Conservation (phyloP, 2,329 filamentous ascomycete genomes). For the Aspergillus phoenicis region DNA sequence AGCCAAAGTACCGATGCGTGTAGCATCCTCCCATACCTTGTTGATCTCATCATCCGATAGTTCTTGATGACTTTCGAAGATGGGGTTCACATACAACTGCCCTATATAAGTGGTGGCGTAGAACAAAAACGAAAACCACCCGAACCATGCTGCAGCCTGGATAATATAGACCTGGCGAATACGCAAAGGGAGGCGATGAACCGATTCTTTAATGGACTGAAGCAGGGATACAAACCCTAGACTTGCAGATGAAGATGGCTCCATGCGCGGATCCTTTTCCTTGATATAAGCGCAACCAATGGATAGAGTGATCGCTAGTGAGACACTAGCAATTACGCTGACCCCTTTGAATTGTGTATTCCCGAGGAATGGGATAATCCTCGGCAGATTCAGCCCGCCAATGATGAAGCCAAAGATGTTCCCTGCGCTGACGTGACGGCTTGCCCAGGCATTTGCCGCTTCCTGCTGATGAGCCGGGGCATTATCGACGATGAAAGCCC, state of each 20-base stretch:
- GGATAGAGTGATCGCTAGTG: constrained; percentile 69
- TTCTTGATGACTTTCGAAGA: constrained; percentile 72
- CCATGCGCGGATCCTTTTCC: constrained; percentile 79
- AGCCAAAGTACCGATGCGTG: constrained; percentile 82
- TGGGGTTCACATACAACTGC: constrained; percentile 85
- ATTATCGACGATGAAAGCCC: constrained; percentile 91
- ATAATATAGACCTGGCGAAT: constrained; percentile 78
- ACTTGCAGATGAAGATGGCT: constrained; percentile 59
- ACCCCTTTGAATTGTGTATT: constrained; percentile 89
- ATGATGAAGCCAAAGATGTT: constrained; percentile 89
- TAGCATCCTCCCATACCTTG: constrained; percentile 76
- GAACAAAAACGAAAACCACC: constrained; percentile 92
- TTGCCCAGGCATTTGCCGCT: constrained; percentile 89
- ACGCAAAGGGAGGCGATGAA: constrained; percentile 76
- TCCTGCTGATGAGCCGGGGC: constrained; percentile 91
- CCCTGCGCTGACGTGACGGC: constrained; percentile 78
- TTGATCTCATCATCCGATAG: constrained; percentile 76
- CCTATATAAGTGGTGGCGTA: constrained; percentile 92
- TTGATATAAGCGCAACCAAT: constrained; percentile 69
- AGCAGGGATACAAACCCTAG: constrained; percentile 77
- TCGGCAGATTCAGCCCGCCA: constrained; percentile 77
- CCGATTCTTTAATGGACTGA: constrained; percentile 70
- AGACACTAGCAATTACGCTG: constrained; percentile 79
- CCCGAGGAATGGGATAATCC: constrained; percentile 74
- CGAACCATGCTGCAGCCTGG: constrained; percentile 85